phyloP scores from a whole-genome alignment of 192 early-diverging fungal species.

The Coemansia sp. region DNA sequence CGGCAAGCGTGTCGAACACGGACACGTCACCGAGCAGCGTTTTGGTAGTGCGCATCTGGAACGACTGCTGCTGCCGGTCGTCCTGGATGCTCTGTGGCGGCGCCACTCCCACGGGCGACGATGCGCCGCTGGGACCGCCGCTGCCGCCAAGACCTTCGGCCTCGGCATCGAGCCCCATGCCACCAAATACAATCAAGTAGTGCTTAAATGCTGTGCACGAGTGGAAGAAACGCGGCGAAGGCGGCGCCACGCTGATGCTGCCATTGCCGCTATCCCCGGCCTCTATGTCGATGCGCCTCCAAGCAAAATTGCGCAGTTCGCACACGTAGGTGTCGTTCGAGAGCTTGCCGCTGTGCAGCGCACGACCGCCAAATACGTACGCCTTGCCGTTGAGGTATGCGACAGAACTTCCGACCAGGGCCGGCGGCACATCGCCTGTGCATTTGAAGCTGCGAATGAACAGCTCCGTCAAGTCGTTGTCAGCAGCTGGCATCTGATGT shows the following conservation, averaged over 20 bases:
- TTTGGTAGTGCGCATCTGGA: slow-evolving; percentile 54
- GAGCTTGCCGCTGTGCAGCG: slow-evolving; percentile 65
- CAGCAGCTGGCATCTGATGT: slow-evolving; percentile 31
- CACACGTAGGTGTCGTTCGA: slow-evolving; percentile 68
- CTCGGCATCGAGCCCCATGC: slow-evolving; percentile 64
- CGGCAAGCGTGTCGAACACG: slow-evolving; percentile 57
- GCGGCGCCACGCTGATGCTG: slow-evolving; percentile 7
- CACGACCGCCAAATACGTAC: slow-evolving; percentile 70
- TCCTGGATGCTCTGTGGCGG: slow-evolving; percentile 19
- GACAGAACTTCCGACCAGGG: slow-evolving; percentile 65
- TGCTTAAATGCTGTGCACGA: slow-evolving; percentile 67
- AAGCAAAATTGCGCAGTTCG: slow-evolving; percentile 60
- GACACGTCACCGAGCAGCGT: slow-evolving; percentile 68
- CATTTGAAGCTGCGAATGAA: slow-evolving; percentile 53
- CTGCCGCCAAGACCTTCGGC: slow-evolving; percentile 6
- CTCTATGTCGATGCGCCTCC: slow-evolving; percentile 56
- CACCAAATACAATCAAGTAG: slow-evolving; percentile 70
- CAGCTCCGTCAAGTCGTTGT: slow-evolving; percentile 51
- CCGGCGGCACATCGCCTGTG: slow-evolving; percentile 69
- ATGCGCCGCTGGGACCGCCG: slow-evolving; percentile 6
- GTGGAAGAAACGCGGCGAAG: slow-evolving; percentile 68
- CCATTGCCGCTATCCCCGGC: not conserved
- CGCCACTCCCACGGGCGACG: slow-evolving; percentile 1
- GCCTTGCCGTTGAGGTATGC: slow-evolving; percentile 59
- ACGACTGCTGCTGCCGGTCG: slow-evolving; percentile 52